Evolutionary conservation across 2,329 filamentous ascomycete species (phyloP).

Genomic region (Scytalidium lignicola): DNA sequence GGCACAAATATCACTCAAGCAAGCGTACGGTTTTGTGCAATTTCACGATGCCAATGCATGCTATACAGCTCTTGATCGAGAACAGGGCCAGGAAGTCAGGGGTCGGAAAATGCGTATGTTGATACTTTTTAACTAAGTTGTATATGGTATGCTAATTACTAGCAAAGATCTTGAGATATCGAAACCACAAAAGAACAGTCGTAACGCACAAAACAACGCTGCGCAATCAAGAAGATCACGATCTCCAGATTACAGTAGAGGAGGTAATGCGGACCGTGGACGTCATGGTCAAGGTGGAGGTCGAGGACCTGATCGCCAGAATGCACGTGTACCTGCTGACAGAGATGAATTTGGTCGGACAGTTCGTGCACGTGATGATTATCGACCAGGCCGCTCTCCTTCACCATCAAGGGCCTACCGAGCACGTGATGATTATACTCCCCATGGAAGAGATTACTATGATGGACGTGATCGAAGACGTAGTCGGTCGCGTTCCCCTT

Average conservation of each 20-base stretch:
- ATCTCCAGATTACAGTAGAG: slow-evolving; percentile 53
- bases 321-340: slow-evolving; percentile 27
- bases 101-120: slow-evolving; percentile 90
- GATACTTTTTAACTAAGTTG: slow-evolving; percentile 1
- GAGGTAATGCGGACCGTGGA: slow-evolving; percentile 30
- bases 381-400: slow-evolving; percentile 55
- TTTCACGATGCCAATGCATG: slow-evolving; percentile 77
- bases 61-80: slow-evolving; percentile 63
- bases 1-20: slow-evolving; percentile 93
- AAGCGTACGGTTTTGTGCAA: slow-evolving; percentile 95
- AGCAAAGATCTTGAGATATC: slow-evolving; percentile 78
- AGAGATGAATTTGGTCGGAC: slow-evolving; percentile 34
- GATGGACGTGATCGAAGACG: slow-evolving; percentile 39
- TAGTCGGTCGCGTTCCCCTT: slow-evolving; percentile 67
- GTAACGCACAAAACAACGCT: slow-evolving; percentile 37
- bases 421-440: slow-evolving; percentile 57
- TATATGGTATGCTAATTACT: slow-evolving; percentile 24
- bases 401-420: slow-evolving; percentile 55
- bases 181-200: slow-evolving; percentile 76
- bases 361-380: slow-evolving; percentile 56
- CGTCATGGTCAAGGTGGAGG: slow-evolving; percentile 31
- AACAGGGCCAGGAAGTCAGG: slow-evolving; percentile 77
- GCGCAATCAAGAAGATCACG: slow-evolving; percentile 48
- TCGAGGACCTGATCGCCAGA: slow-evolving; percentile 35
- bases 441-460: slow-evolving; percentile 27